Evolutionary conservation across 768 basidiomycete genomes (phyloP).

Genomic region (Asterophora parasitica): DNA sequence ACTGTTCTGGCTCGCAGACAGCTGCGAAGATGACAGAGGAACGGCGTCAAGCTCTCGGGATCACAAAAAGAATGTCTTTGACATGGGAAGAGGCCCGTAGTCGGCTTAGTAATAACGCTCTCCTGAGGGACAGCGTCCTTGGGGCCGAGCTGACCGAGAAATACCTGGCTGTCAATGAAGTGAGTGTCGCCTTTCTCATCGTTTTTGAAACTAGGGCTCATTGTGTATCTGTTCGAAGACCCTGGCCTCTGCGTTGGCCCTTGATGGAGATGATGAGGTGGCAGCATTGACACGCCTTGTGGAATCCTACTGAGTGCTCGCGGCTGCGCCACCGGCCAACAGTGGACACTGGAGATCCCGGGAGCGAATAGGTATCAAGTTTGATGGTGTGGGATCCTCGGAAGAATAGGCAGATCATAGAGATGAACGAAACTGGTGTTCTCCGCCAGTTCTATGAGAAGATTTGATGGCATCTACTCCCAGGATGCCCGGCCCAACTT

Average conservation of each 20-base stretch:
- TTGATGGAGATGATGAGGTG: constrained; percentile 21
- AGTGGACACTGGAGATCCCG: too few species aligned
- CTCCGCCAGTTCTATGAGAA: too few species aligned
- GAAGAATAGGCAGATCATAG: too few species aligned
- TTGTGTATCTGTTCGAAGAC: constrained; percentile 14
- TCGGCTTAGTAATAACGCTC: constrained; percentile 30
- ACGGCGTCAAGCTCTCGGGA: constrained; percentile 41
- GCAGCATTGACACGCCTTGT: constrained; percentile 24
- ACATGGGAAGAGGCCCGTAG: constrained; percentile 44
- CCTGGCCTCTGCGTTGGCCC: constrained; percentile 20
- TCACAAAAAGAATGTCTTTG: constrained; percentile 48
- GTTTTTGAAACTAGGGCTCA: too few species aligned
- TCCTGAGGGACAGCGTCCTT: constrained; percentile 32
- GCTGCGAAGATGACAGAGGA: constrained; percentile 41
- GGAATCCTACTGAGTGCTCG: constrained; percentile 22
- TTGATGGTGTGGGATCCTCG: too few species aligned
- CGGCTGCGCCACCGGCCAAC: too few species aligned
- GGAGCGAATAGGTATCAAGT: too few species aligned
- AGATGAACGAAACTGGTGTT: too few species aligned
- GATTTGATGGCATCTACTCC: too few species aligned
- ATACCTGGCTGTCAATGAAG: constrained; percentile 50
- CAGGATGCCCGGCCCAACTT: too few species aligned
- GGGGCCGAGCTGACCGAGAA: constrained; percentile 41
- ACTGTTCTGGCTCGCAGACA: constrained; percentile 26
- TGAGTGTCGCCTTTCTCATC: constrained; percentile 19